Evolutionary conservation across 208 protist genomes (phyloP).

Genomic region (Trypanosoma brucei): DNA sequence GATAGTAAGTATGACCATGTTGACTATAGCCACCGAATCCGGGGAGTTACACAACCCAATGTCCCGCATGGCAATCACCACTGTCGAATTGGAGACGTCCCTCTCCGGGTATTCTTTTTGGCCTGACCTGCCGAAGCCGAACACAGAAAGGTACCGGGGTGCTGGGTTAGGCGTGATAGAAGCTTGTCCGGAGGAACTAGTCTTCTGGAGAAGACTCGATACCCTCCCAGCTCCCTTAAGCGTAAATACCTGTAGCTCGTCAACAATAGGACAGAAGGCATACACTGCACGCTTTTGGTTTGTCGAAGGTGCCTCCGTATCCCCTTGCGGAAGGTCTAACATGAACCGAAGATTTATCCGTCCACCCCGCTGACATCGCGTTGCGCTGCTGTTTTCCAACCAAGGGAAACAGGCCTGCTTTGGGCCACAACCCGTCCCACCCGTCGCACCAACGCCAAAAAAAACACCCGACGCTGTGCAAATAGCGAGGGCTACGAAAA

Average conservation of each 20-base stretch:
- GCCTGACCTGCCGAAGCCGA: constrained; percentile 74
- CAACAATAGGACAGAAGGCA: constrained; percentile 71
- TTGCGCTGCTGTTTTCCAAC: neutral
- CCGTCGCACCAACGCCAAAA: neutral
- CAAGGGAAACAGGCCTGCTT: constrained; percentile 23
- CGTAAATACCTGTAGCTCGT: constrained; percentile 53
- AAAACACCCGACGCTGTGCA: neutral
- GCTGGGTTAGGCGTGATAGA: constrained; percentile 6
- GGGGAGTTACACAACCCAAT: constrained; percentile 21
- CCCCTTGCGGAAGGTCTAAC: constrained; percentile 47
- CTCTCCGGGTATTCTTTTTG: constrained; percentile 27
- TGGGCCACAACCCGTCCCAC: constrained; percentile 27
- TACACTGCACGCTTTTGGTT: constrained; percentile 33
- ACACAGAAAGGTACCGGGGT: constrained; percentile 61
- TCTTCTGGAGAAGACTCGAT: constrained; percentile 12
- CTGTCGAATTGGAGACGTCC: constrained; percentile 32
- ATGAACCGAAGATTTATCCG: constrained; percentile 76
- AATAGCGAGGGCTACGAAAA: too few relatives aligned
- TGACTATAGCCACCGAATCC: constrained; percentile 48
- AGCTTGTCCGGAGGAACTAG: constrained; percentile 17
- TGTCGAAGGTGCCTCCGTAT: neutral
- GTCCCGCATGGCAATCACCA: constrained; percentile 62
- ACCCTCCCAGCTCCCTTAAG: constrained; percentile 38
- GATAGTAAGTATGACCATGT: constrained; percentile 59
- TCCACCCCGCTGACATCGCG: constrained; percentile 32